phyloP scores from a whole-genome alignment of 2,329 filamentous ascomycete genomes.

The Metarhizium rileyi region DNA sequence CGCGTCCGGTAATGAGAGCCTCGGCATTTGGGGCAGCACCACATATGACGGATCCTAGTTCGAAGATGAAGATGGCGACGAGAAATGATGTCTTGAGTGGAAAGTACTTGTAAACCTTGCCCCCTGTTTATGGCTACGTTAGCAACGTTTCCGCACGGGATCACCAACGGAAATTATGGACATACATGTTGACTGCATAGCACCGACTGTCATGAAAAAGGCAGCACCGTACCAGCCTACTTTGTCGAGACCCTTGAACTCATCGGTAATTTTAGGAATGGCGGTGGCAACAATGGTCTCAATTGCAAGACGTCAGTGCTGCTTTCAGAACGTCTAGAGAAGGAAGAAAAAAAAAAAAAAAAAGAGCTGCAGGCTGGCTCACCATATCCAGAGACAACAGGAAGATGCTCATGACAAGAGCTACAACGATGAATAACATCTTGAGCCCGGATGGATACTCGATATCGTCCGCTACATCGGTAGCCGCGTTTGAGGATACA shows the following conservation, averaged over 20 bases:
- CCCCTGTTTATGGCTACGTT: slow-evolving; percentile 34
- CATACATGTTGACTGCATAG: slow-evolving; percentile 34
- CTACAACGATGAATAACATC: slow-evolving; percentile 34
- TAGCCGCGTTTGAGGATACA: not conserved
- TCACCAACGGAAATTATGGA: not conserved
- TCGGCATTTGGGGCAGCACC: slow-evolving; percentile 34
- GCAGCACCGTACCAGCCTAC: slow-evolving; percentile 51
- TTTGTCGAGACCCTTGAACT: slow-evolving; percentile 41
- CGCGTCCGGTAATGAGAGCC: slow-evolving; percentile 40
- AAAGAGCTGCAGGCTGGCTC: slow-evolving; percentile 13
- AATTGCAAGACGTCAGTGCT: slow-evolving; percentile 25
- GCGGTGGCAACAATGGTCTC: slow-evolving; percentile 49
- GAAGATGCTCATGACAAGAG: slow-evolving; percentile 29
- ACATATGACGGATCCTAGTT: slow-evolving; percentile 44
- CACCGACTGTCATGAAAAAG: slow-evolving; percentile 39
- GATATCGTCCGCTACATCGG: slow-evolving; percentile 15
- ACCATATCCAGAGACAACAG: slow-evolving; percentile 21
- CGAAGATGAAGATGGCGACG: slow-evolving; percentile 38
- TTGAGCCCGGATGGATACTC: slow-evolving; percentile 31
- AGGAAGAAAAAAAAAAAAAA: no score
- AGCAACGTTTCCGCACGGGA: slow-evolving; percentile 11
- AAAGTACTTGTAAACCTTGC: slow-evolving; percentile 43
- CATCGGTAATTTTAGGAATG: slow-evolving; percentile 45
- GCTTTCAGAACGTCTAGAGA: slow-evolving; percentile 30
- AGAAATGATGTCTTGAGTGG: slow-evolving; percentile 41